Evolutionary conservation across 805 yeast species (phyloP).

Genomic region (Lipomyces yamanashiensis): DNA sequence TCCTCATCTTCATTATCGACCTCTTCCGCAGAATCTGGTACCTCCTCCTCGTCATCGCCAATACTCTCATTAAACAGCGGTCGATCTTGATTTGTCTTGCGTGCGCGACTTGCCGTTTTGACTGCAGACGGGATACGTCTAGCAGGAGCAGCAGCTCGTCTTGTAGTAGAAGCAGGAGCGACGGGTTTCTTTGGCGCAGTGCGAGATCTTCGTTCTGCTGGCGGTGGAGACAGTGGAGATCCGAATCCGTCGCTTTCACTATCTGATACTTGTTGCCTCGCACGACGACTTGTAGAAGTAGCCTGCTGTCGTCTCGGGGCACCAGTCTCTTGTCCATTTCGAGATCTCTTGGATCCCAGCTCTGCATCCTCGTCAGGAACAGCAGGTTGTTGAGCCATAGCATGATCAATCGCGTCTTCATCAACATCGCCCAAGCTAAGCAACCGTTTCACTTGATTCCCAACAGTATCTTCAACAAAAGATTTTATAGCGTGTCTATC

Average conservation of each 20-base stretch:
- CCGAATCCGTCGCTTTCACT: background rate
- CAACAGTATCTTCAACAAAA: constrained; percentile 46
- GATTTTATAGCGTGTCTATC: constrained; percentile 69
- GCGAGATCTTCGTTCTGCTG: background rate
- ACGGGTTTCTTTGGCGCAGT: background rate
- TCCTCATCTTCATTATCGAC: constrained; percentile 10
- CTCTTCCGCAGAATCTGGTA: background rate
- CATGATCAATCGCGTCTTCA: constrained; percentile 35
- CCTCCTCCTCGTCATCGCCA: background rate
- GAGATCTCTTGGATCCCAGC: constrained; percentile 5
- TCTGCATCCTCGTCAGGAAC: constrained; percentile 1
- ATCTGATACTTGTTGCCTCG: background rate
- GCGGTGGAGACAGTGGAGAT: background rate
- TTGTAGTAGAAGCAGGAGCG: background rate
- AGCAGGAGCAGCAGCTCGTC: background rate
- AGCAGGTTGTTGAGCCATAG: constrained; percentile 12
- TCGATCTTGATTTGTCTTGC: background rate
- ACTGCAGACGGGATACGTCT: background rate
- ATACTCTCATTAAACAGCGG: constrained; percentile 1
- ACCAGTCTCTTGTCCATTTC: background rate
- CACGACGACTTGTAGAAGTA: background rate
- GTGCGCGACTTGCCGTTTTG: background rate
- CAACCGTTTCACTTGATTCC: constrained; percentile 38
- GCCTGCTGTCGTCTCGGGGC: background rate
- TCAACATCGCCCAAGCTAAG: constrained; percentile 38